Evolutionary conservation across 2,329 filamentous ascomycete genomes (phyloP), one percentile per base, ranked within the genome.

Genomic region (Diaporthe amygdali): DNA sequence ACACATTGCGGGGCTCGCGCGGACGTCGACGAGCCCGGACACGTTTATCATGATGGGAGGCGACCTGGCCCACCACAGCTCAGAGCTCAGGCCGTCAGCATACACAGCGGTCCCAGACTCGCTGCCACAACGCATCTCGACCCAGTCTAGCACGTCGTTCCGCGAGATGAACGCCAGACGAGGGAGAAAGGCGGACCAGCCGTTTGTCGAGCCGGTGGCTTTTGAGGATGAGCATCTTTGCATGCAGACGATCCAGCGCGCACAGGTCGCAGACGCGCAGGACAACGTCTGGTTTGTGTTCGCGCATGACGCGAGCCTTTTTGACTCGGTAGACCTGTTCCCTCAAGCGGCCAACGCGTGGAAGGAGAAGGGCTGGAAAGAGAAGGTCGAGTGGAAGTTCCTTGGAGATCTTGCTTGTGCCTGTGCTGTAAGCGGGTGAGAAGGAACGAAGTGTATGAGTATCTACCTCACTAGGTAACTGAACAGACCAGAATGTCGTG

Each of bases 21-120:
- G 76, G 8, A 75, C 74, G 20, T 74, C 75, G 4, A 61, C 61
- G 15, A 69, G 39, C n/a, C 67, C 72, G 3, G 70, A 71, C 59
- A 72, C 75, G 0, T 77, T 75, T 68, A 73, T 76, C 47, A 61
- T 76, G 56, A 73, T 77, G 64, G 75, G 74, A n/a, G 75, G 74
- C 10, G 76, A 77, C 46, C n/a, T 75, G 2, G 71, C 66, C 46
- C 76, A 77, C 67, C 72, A 76, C 68, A 20, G 41, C 15, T 75
- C 70, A 47, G 69, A 75, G 39, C 32, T 76, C 8, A 75, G 76
- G 15, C 76, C 76, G 4, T 76, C 75, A 1, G 27, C 59, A 20
- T 56, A 72, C 41, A 55, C 71, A 10, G 68, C 70, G 4, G 67
- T 76, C 30, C 75, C 75, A 20, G 70, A 69, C 17, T 25, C 37